Evolutionary conservation across 1,139 yeast species (phyloP), one percentile per base, ranked within the genome.

Genomic region (Candida sp.): DNA sequence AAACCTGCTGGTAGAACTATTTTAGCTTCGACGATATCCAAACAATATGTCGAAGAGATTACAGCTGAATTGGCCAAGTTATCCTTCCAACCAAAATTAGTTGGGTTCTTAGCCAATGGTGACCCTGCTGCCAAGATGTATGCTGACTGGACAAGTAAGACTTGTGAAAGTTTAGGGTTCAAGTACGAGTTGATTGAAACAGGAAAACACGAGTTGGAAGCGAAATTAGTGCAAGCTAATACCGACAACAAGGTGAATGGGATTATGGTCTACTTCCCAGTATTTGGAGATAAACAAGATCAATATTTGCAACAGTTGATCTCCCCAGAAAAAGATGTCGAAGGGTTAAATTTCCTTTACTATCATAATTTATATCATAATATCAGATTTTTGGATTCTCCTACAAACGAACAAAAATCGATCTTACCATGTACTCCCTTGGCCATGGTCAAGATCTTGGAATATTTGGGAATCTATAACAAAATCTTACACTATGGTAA

Each of bases 231-330:
- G 44, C 81, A 77, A 41, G 97, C 98, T 46, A 93, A 93, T 62
- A 73, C 75, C 29, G 95, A 91, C 56, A 81, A 78, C 43, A 55
- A 63, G 1, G 89, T 93, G 32, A 85, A 89, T 59, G 99, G 99
- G 25, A 93, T 93, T 52, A 90, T 93, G 90, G 93, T 93, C n/a
- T 93, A 93, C 64, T 93, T 91, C 77, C 99, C 99, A 1, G 98
- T 93, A 3, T 93, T 89, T 66, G 97, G 97, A 2, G 89, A 88
- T 60, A 80, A 87, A 49, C 99, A 93, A 66, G 99, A 93, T 62
- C 96, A 87, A 64, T 93, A 95, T 62, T 68, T 93, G 45, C 98
- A 93, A 66, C 98, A 93, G 66, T 85, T 90, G 49, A 90, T 93
- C 9, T 71, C 86, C 21, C 73, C 85, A 29, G 91, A 88, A 50